Conservation (phyloP, 2,329 filamentous ascomycete species). For the Colletotrichum tanaceti region DNA sequence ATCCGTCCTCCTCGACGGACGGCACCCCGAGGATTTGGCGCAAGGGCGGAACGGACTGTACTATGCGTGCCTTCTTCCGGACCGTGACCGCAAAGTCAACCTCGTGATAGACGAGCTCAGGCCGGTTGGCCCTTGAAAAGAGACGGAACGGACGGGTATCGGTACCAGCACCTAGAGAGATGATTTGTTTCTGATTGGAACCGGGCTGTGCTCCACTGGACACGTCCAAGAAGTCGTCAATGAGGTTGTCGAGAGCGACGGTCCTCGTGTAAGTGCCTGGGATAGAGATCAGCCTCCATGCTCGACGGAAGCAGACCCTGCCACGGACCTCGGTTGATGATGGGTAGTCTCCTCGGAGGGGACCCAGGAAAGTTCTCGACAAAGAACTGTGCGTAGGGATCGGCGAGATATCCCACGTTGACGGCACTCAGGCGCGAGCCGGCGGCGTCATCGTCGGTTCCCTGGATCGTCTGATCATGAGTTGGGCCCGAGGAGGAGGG, state of each 20-base stretch:
- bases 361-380: slow-evolving; percentile 62
- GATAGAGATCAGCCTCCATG: slow-evolving; percentile 39
- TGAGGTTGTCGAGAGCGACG: slow-evolving; percentile 81
- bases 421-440: slow-evolving; percentile 91
- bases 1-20: slow-evolving; percentile 46
- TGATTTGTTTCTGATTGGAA: slow-evolving; percentile 72
- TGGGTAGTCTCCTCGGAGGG: slow-evolving; percentile 77
- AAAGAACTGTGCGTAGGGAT: slow-evolving; percentile 81
- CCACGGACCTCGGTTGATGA: slow-evolving; percentile 88
- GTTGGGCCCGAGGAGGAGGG: slow-evolving; percentile 48
- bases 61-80: slow-evolving; percentile 70
- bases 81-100: slow-evolving; percentile 86
- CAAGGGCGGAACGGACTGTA: slow-evolving; percentile 60
- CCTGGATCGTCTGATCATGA: slow-evolving; percentile 83
- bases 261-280: slow-evolving; percentile 94
- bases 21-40: slow-evolving; percentile 53
- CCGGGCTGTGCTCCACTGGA: slow-evolving; percentile 44
- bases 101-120: slow-evolving; percentile 82
- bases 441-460: slow-evolving; percentile 91
- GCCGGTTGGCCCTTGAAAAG: slow-evolving; percentile 57
- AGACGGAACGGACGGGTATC: slow-evolving; percentile 90
- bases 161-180: slow-evolving; percentile 93
- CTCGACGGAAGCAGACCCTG: slow-evolving; percentile 39
- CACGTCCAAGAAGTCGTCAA: slow-evolving; percentile 74
- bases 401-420: slow-evolving; percentile 83